Conservation (phyloP, 2,329 filamentous ascomycete species). For the Beauveria sp. region DNA sequence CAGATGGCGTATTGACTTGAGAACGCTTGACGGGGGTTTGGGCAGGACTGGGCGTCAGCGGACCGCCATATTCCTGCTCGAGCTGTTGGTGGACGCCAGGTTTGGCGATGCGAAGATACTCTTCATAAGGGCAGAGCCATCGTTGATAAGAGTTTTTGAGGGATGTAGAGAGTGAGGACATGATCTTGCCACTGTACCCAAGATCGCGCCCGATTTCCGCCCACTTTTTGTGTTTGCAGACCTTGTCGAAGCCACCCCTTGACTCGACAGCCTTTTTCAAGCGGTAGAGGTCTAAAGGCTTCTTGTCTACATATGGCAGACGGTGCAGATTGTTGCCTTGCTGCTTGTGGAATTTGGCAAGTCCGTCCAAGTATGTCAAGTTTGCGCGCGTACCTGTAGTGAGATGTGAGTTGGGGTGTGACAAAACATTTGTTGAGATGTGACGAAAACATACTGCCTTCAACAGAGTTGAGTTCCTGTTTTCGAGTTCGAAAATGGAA, state of each 20-base stretch:
- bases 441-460: conserved; percentile 68
- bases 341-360: conserved; percentile 94
- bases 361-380: conserved; percentile 88
- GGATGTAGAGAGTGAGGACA: conserved; percentile 96
- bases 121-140: conserved; percentile 95
- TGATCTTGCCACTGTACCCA: conserved; percentile 98
- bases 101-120: conserved; percentile 84
- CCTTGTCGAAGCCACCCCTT: conserved; percentile 88
- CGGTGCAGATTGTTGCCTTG: conserved; percentile 90
- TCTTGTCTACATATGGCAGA: conserved; percentile 94
- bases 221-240: conserved; percentile 98
- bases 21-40: conserved; percentile 65
- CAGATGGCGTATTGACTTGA: conserved; percentile 50
- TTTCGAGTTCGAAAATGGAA: conserved; percentile 96
- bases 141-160: conserved; percentile 97
- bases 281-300: conserved; percentile 89
- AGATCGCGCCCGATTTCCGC: conserved; percentile 94
- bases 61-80: conserved; percentile 86
- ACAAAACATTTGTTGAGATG: neutral
- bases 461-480: conserved; percentile 94
- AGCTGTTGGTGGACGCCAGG: conserved; percentile 95
- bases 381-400: conserved; percentile 80
- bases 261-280: conserved; percentile 95
- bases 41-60: conserved; percentile 68
- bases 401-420: conserved; percentile 10